A percentile compares a stretch with the other conserved stretches of the same genome.
These are phyloP conservation scores for Bryoerythrophyllum caledonicum DNA, from an alignment of 225 moss, liverwort and hornwort genomes.

Conservation along the genomic window DNA sequence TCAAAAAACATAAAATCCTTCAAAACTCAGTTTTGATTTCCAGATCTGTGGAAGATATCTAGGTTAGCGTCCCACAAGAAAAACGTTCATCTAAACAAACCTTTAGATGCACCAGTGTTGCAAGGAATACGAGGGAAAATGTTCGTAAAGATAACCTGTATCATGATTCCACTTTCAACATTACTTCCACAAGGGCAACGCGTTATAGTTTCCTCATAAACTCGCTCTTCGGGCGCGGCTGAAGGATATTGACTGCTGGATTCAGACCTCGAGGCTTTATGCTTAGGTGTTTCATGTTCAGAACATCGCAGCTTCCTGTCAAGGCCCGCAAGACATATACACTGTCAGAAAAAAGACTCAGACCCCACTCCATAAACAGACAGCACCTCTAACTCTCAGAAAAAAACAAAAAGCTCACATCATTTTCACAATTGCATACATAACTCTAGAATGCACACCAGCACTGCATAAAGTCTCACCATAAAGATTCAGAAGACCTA, in stretches of 20 bases:
- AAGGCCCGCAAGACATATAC: not conserved
- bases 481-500: not conserved
- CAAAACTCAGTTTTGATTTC: not conserved
- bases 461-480: not conserved
- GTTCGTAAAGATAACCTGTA: conserved; percentile 52
- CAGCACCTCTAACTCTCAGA: not conserved
- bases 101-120: not conserved
- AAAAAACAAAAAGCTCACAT: not conserved
- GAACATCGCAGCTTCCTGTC: conserved; percentile 61
- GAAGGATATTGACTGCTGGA: conserved; percentile 75
- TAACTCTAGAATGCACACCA: not conserved
- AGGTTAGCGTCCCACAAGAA: not conserved
- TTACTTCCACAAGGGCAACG: conserved; percentile 78
- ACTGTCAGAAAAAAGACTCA: not conserved
- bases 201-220: conserved; percentile 57
- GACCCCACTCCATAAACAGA: not conserved
- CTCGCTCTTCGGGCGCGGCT: conserved; percentile 64
- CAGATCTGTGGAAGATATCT: not conserved
- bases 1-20: not conserved
- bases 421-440: not conserved
- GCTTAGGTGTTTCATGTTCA: conserved; percentile 48
- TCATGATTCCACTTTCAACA: conserved; percentile 66
- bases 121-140: not conserved
- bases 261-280: conserved; percentile 49
- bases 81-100: not conserved